Evolutionary conservation across 331 rosid genomes (phyloP), one percentile per base, ranked within the genome.

Genomic region (Erythrophleum ivorense): DNA sequence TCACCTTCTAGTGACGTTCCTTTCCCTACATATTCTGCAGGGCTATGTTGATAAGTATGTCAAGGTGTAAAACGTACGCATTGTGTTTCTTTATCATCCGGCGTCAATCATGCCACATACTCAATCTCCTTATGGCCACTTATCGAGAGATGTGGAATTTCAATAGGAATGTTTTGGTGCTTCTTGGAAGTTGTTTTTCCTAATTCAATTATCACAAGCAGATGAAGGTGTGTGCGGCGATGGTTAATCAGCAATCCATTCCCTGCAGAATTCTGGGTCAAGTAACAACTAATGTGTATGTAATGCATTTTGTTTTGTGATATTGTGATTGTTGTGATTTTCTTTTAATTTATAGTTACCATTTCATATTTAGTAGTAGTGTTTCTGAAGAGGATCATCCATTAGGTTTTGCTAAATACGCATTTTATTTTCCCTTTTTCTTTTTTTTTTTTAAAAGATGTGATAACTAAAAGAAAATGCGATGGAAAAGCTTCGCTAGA

Each of bases 41-140:
- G 97, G 97, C 80, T 95, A 95, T 83, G 98, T 95, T 68, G 97
- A 95, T 66, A 95, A 95, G 70, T 63, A 63, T 63, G 70, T 63
- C 21, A 63, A 63, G 45, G 70, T 63, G 46, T 63, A 41, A 63
- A 63, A 63, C 45, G 0, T n/a, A 63, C 2, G 21, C 45, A n/a
- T 41, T 6, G 45, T 63, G 46, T 34, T 63, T 34, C 70, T 73
- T 74, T 76, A 77, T 49, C 71, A 71, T 78, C 34, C 46, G 14
- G 58, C 64, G 63, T 77, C 81, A 24, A 72, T 66, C 15, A 1
- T 70, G 75, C 75, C 19, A 40, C 68, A 13, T 15, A 21, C 66
- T 75, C 29, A 21, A n/a, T 55, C 50, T 18, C 46, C 41, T 41
- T 31, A 36, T 18, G 58, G 60, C 48, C 7, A 6, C 72, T 33